Evolutionary conservation across 169 alveolate species (phyloP), one percentile per base, ranked within the genome.

Genomic region (Cryptosporidium bovis): DNA sequence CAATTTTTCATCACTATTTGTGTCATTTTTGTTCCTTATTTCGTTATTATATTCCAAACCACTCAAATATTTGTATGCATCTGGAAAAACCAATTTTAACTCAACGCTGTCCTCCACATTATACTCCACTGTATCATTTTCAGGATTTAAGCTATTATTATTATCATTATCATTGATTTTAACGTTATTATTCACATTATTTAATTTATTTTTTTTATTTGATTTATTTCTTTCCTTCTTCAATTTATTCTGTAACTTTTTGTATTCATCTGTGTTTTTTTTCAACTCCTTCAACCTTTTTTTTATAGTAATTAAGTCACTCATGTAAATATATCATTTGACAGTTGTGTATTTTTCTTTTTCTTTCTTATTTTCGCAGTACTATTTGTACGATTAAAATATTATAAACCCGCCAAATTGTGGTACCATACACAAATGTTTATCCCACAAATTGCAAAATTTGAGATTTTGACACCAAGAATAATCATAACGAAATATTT

Each of bases 41-140:
- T 24, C 2, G 7, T 71, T n/a, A 27, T 34, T 18, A n/a, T 55
- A n/a, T 5, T 55, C 68, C 13, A 55, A n/a, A 6, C 84, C 84
- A 71, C 33, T 7, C 40, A 71, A 58, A 55, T 48, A 31, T 36
- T 71, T 51, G 68, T 62, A 71, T 24, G 68, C 67, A 13, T 71
- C 68, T 15, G 69, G 69, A 58, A 71, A 71, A 20, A 71, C 20
- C 20, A n/a, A 31, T 20, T 31, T 55, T 16, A 71, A n/a, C 20
- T 71, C 58, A 13, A 53, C 56, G 51, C 51, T 56, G 34, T 55
- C 84, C 20, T 71, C 68, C 1, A 55, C 13, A 18, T 55, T 40
- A 71, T 31, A 71, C 16, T 55, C 58, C 15, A 18, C 5, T 34
- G n/a, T 29, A 33, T 55, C 56, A 31, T 71, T 27, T 55, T 24